Conservation (phyloP, 1,139 yeast genomes). For the Suhomyces ambrosiae region DNA sequence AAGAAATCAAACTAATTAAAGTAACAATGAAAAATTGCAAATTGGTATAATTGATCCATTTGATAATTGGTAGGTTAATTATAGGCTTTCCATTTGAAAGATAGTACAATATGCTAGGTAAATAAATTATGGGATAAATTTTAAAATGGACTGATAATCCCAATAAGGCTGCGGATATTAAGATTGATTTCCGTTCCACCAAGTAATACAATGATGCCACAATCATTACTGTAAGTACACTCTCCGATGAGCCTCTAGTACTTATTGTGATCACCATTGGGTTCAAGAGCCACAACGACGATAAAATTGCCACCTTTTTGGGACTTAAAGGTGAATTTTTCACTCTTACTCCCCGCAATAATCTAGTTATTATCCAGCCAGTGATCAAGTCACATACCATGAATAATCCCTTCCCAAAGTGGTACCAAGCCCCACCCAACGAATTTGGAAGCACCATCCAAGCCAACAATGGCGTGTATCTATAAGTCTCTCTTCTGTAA, state of each 20-base stretch:
- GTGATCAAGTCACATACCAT: constrained; percentile 78
- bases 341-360: constrained; percentile 27
- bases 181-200: constrained; percentile 28
- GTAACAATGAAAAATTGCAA: constrained; percentile 47
- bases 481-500: constrained; percentile 79
- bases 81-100: constrained; percentile 28
- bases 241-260: constrained; percentile 93
- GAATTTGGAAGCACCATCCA: constrained; percentile 77
- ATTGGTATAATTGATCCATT: constrained; percentile 47
- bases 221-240: constrained; percentile 77
- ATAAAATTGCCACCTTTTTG: constrained; percentile 39
- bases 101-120: constrained; percentile 52
- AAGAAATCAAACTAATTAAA: constrained; percentile 41
- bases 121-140: constrained; percentile 85
- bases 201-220: constrained; percentile 58
- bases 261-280: constrained; percentile 96
- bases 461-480: constrained; percentile 89
- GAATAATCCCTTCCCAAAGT: constrained; percentile 80
- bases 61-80: constrained; percentile 30
- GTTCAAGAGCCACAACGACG: constrained; percentile 81
- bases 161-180: constrained; percentile 62
- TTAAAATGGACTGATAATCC: constrained; percentile 90
- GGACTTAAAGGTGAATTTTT: constrained; percentile 19
- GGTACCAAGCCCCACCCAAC: constrained; percentile 49
- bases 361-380: constrained; percentile 62